A percentile compares a stretch with the other conserved stretches of the same genome.
These are phyloP conservation scores for Amorphotheca resinae DNA, from an alignment of 495 filamentous ascomycete genomes.

Conservation along the genomic window DNA sequence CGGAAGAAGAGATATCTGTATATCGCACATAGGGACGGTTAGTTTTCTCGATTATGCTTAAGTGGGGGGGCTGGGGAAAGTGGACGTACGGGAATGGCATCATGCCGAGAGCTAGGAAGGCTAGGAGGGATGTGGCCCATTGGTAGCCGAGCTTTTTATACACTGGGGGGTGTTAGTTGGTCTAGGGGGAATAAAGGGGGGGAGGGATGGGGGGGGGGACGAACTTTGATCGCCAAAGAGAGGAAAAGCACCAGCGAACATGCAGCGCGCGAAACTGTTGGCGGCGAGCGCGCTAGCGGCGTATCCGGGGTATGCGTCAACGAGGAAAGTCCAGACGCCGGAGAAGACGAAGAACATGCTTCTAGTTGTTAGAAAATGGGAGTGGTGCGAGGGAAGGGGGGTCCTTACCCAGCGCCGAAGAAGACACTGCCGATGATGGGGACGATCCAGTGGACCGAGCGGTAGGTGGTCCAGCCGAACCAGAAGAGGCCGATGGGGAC, in stretches of 20 bases:
- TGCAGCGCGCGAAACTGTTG: constrained; percentile 7
- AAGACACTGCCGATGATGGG: constrained; percentile 38
- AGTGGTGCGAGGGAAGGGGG: background rate
- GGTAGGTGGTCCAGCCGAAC: constrained; percentile 58
- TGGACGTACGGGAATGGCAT: constrained; percentile 30
- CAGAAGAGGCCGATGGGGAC: constrained; percentile 78
- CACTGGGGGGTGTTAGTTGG: constrained; percentile 14
- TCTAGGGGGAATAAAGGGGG: background rate
- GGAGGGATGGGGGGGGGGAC: background rate
- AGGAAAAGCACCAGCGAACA: constrained; percentile 27
- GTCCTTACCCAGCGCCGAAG: constrained; percentile 29
- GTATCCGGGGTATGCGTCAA: constrained; percentile 77
- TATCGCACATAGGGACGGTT: background rate
- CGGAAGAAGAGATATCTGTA: constrained; percentile 10
- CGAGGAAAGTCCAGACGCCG: constrained; percentile 87
- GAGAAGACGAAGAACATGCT: constrained; percentile 53
- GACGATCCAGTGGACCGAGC: constrained; percentile 37
- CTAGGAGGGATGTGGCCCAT: constrained; percentile 36
- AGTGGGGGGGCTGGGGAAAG: no score
- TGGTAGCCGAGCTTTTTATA: constrained; percentile 33
- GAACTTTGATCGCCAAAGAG: constrained; percentile 34
- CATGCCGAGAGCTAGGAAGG: constrained; percentile 32
- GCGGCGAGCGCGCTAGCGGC: constrained; percentile 53
- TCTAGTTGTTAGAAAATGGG: background rate
- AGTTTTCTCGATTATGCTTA: constrained; percentile 30